These are phyloP conservation scores for Hypholoma sublateritium DNA, from an alignment of 768 basidiomycete species.

Conservation along the genomic window DNA sequence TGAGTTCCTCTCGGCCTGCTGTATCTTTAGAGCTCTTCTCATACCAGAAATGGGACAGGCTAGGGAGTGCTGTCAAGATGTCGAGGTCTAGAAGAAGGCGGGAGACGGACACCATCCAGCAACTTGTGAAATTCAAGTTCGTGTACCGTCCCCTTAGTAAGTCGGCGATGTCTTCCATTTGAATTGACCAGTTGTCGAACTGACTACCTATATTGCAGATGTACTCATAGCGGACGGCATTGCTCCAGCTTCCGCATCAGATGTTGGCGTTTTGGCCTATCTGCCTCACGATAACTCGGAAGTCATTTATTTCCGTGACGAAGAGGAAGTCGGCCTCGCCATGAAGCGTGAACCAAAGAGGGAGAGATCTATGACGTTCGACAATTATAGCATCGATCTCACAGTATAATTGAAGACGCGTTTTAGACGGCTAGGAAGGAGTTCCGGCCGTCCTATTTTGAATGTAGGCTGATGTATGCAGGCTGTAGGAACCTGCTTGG, in stretches of 20 bases:
- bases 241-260: background rate
- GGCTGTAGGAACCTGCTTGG: too few species aligned
- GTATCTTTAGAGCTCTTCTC: background rate
- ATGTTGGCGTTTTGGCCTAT: too few species aligned
- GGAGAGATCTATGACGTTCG: conserved; percentile 2
- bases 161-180: background rate
- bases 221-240: conserved; percentile 14
- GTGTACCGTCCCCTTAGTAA: conserved; percentile 18
- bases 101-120: background rate
- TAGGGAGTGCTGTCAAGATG: conserved; percentile 8
- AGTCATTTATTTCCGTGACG: conserved; percentile 10
- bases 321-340: background rate
- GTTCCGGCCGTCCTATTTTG: too few species aligned
- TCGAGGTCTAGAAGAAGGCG: background rate
- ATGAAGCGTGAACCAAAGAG: conserved; percentile 5
- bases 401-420: too few species aligned
- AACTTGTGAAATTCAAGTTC: conserved; percentile 13
- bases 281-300: background rate
- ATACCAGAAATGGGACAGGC: conserved; percentile 2
- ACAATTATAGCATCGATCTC: background rate
- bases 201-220: background rate
- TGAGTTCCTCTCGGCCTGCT: conserved; percentile 3
- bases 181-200: background rate
- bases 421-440: too few species aligned
- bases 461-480: too few species aligned